A percentile compares a stretch with the other conserved stretches of the same genome.
Conservation (phyloP, 2,329 filamentous ascomycete genomes). For the Paracoccidioides brasiliensis region DNA sequence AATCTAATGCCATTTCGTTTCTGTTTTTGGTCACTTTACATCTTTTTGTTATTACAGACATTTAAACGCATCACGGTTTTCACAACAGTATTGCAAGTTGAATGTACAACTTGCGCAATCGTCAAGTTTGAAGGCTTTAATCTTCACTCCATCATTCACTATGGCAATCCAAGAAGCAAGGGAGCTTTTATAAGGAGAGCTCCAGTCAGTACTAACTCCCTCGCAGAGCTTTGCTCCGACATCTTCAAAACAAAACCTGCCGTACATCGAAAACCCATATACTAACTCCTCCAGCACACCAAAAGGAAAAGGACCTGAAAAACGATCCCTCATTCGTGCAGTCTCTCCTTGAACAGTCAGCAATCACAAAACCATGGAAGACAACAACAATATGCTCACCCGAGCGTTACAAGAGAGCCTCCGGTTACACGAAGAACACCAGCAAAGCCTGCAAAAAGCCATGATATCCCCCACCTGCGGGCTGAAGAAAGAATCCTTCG, state of each 20-base stretch:
- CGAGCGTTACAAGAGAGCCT: constrained; percentile 9
- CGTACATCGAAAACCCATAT: too few species aligned
- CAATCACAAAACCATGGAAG: not conserved
- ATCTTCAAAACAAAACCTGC: too few species aligned
- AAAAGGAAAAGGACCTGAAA: too few species aligned
- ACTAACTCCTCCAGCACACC: too few species aligned
- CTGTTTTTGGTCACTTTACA: not conserved
- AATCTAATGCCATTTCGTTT: not conserved
- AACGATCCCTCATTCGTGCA: not conserved
- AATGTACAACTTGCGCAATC: not conserved
- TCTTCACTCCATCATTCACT: not conserved
- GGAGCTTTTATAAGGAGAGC: not conserved
- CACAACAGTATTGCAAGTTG: not conserved
- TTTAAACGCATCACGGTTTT: not conserved
- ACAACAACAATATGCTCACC: constrained; percentile 7
- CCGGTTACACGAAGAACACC: constrained; percentile 5
- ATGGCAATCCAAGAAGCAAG: not conserved
- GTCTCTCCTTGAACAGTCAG: not conserved
- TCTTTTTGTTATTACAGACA: not conserved
- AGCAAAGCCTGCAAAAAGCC: constrained; percentile 1
- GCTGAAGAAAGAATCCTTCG: constrained; percentile 1
- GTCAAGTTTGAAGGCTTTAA: not conserved
- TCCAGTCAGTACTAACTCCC: not conserved
- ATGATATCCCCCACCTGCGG: not conserved
- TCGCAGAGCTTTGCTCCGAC: not conserved